Base-by-base conservation (phyloP, 164 flowering plant genomes). In the Tinospora cordifolia region DNA sequence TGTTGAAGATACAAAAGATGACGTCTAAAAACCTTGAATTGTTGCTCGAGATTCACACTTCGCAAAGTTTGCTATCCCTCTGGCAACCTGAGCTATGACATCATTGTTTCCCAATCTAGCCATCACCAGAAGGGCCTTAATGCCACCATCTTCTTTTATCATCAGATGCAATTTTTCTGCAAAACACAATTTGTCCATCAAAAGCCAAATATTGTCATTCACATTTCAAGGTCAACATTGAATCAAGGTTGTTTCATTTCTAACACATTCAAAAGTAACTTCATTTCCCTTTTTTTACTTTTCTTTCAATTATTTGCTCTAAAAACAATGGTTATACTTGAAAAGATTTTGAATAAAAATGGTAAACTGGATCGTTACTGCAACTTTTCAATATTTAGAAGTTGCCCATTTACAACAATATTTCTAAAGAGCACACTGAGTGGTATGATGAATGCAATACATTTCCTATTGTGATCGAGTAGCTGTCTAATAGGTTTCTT, bases 31-130 rank as follows among this genome's bases (percentile, higher is more conserved):
- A 91, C 98, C 98, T 84, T 89, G 90, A 75, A 79, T 72, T 26
- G 84, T 82, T 80, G 73, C 86, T 51, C 93, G 85, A 14, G 98
- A 83, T 83, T 93, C 98, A 72, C 98, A 91, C 79, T 93, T 93
- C 25, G 97, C 88, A 72, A 90, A 91, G 76, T 93, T 93, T 3
- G 98, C 98, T 71, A 91, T 62, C 75, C 91, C 98, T 75, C 98
- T 81, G 10, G 93, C 98, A 60, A 89, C 82, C 70, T 93, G 98
- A 34, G 93, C 90, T 70, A 84, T 78, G 38, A 91, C 89, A 69
- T 91, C 95, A 54, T 17, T 75, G 66, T 84, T 87, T 44, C 85
- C 86, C 49, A 81, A 85, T 80, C 78, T 74, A 66, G 72, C 85
- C 93, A 89, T 90, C 69, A 72, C 80, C 63, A 88, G 51, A 25